These are phyloP conservation scores for Simmondsia chinensis DNA, from an alignment of 148 eudicot genomes.

Conservation along the genomic window DNA sequence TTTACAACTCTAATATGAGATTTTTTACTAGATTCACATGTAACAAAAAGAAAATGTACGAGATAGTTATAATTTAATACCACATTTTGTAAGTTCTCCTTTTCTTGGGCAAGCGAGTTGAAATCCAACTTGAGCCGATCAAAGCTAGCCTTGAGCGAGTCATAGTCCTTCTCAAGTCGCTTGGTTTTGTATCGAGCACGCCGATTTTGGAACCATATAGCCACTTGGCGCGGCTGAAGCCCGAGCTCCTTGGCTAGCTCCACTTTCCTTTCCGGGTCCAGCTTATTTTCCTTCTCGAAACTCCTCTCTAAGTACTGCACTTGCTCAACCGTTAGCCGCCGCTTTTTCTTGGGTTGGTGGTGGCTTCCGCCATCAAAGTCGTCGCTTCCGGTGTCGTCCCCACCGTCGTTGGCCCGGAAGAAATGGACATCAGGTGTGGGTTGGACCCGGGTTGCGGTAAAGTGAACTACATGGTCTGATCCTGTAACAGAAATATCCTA, in stretches of 20 bases:
- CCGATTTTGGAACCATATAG: conserved; percentile 75
- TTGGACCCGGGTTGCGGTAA: too few species aligned
- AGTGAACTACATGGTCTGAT: too few species aligned
- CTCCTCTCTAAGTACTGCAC: conserved; percentile 49
- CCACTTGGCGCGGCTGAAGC: conserved; percentile 66
- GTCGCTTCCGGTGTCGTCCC: neutral
- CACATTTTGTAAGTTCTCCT: conserved; percentile 36
- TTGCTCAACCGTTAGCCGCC: conserved; percentile 39
- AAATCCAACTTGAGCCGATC: conserved; percentile 36
- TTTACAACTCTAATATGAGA: too few species aligned
- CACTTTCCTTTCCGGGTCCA: conserved; percentile 64
- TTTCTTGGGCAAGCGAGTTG: conserved; percentile 36
- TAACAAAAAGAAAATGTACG: neutral
- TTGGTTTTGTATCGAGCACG: conserved; percentile 68
- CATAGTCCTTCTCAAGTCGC: conserved; percentile 61
- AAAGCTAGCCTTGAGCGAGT: conserved; percentile 31
- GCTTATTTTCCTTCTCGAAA: conserved; percentile 61
- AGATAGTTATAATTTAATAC: conserved; percentile 12
- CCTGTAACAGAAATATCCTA: too few species aligned
- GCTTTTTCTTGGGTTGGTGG: conserved; percentile 35
- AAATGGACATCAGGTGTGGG: too few species aligned
- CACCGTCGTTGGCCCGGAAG: neutral
- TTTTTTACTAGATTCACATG: neutral
- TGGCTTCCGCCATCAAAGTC: neutral
- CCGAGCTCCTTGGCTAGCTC: conserved; percentile 46